Conservation (phyloP, 495 filamentous ascomycete species). For the Margaritispora aquatica region DNA sequence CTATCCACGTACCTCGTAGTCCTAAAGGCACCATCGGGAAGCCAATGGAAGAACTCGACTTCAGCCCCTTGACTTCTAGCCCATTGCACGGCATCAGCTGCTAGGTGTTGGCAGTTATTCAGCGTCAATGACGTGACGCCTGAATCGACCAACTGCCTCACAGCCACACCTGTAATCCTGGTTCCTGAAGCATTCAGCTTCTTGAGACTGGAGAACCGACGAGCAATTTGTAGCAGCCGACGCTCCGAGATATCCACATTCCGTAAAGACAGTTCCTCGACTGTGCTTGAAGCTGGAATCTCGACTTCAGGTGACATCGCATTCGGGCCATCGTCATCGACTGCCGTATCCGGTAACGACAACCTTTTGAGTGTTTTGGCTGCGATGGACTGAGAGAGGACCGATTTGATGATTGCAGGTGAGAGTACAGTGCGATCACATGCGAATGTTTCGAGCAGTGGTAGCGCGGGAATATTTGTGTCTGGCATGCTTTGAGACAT, state of each 20-base stretch:
- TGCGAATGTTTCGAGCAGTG: slow-evolving; percentile 21
- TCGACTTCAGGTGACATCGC: too few species aligned
- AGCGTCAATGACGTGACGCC: slow-evolving; percentile 17
- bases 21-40: not conserved
- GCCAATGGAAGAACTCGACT: slow-evolving; percentile 4
- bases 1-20: not conserved
- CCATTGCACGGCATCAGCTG: slow-evolving; percentile 20
- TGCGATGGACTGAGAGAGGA: slow-evolving; percentile 13
- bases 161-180: slow-evolving; percentile 20
- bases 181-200: slow-evolving; percentile 17
- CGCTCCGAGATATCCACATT: slow-evolving; percentile 5
- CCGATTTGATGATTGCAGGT: not conserved
- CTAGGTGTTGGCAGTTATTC: slow-evolving; percentile 11
- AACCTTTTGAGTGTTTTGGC: slow-evolving; percentile 13
- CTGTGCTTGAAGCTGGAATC: slow-evolving; percentile 8
- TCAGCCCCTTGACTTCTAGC: slow-evolving; percentile 19
- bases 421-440: slow-evolving; percentile 2
- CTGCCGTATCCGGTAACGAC: not conserved
- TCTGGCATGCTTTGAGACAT: too few species aligned
- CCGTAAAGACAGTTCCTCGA: slow-evolving; percentile 15
- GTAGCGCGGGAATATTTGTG: slow-evolving; percentile 1
- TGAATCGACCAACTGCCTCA: slow-evolving; percentile 12
- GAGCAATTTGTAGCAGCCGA: slow-evolving; percentile 6
- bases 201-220: slow-evolving; percentile 16
- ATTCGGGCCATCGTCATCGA: slow-evolving; percentile 11